Conservation (phyloP, 2,329 filamentous ascomycete species). For the Phialophora tarda region DNA sequence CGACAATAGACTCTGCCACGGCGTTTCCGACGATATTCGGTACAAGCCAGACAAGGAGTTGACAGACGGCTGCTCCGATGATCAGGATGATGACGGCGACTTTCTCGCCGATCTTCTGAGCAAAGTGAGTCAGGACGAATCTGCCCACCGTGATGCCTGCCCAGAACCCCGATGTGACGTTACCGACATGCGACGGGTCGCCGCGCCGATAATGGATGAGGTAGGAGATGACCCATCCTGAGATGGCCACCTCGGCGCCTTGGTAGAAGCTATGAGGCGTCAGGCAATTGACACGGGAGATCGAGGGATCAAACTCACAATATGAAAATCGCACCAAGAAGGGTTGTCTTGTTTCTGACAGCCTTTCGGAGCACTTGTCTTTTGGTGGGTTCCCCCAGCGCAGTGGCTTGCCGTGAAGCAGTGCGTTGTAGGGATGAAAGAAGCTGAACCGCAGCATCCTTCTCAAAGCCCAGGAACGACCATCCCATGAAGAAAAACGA, state of each 20-base stretch:
- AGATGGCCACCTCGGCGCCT: slow-evolving; percentile 81
- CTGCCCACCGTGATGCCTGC: slow-evolving; percentile 76
- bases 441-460: slow-evolving; percentile 58
- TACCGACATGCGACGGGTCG: slow-evolving; percentile 73
- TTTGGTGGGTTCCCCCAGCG: slow-evolving; percentile 41
- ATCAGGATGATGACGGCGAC: slow-evolving; percentile 69
- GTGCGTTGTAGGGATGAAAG: slow-evolving; percentile 51
- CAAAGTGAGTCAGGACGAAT: slow-evolving; percentile 71
- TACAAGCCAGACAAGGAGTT: slow-evolving; percentile 41
- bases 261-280: slow-evolving; percentile 66
- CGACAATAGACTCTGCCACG: slow-evolving; percentile 70
- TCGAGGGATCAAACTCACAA: slow-evolving; percentile 53
- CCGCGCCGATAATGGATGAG: slow-evolving; percentile 74
- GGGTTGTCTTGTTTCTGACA: slow-evolving; percentile 62
- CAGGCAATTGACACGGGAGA: background rate
- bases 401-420: slow-evolving; percentile 48
- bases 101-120: slow-evolving; percentile 72
- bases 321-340: slow-evolving; percentile 79
- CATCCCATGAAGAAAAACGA: slow-evolving; percentile 67
- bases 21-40: slow-evolving; percentile 51
- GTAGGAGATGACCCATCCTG: slow-evolving; percentile 86
- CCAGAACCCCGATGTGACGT: slow-evolving; percentile 71
- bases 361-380: slow-evolving; percentile 53
- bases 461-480: slow-evolving; percentile 73
- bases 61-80: slow-evolving; percentile 60